Conservation (phyloP, 768 basidiomycete genomes). For the Hortiboletus campestris region DNA sequence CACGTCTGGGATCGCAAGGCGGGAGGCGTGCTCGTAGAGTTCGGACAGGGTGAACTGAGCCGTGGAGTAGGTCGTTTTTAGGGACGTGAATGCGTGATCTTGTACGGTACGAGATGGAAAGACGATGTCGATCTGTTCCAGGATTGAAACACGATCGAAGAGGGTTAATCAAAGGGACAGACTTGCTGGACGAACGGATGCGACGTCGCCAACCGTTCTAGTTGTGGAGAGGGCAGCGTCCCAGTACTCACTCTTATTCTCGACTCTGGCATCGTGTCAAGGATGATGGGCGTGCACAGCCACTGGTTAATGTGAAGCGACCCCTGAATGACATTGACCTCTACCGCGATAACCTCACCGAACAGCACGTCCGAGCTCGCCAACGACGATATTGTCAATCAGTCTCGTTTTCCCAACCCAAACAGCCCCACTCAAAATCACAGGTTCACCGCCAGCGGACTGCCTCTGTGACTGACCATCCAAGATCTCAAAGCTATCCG, state of each 20-base stretch:
- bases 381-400: constrained; percentile 90
- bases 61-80: constrained; percentile 47
- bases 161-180: constrained; percentile 15
- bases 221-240: constrained; percentile 24
- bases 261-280: constrained; percentile 13
- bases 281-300: constrained; percentile 10
- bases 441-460: constrained; percentile 33
- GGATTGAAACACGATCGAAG: constrained; percentile 1
- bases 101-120: constrained; percentile 47
- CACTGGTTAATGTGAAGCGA: constrained; percentile 2
- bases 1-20: constrained; percentile 12
- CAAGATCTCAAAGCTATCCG: constrained; percentile 68
- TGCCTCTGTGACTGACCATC: constrained; percentile 30
- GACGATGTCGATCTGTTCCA: constrained; percentile 57
- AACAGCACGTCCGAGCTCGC: constrained; percentile 33
- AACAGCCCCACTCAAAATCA: constrained; percentile 83
- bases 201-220: constrained; percentile 36
- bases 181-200: constrained; percentile 58
- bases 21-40: constrained; percentile 39
- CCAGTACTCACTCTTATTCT: constrained; percentile 21
- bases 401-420: constrained; percentile 85
- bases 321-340: background rate
- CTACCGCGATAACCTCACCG: background rate
- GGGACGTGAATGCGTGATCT: constrained; percentile 38
- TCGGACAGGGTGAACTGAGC: constrained; percentile 43